These are phyloP conservation scores for Limnanthes douglasii DNA, from an alignment of 345 rosid genomes.

Conservation along the genomic window DNA sequence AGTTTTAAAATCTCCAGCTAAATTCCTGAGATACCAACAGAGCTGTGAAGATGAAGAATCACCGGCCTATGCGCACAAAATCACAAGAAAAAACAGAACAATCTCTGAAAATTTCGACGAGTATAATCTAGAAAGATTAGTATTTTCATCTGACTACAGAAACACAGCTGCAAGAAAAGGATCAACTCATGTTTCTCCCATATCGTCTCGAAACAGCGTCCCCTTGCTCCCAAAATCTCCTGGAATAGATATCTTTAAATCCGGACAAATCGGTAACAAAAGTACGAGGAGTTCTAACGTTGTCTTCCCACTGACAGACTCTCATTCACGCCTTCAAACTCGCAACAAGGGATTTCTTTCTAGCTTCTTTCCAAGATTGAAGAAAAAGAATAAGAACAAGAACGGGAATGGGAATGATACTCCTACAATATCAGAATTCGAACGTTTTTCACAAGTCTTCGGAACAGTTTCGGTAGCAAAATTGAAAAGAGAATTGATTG, in stretches of 20 bases:
- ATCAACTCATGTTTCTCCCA: constrained; percentile 11
- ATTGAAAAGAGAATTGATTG: constrained; percentile 38
- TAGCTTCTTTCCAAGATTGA: constrained; percentile 39
- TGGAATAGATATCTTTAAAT: constrained; percentile 28
- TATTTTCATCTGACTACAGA: constrained; percentile 30
- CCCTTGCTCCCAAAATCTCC: no score
- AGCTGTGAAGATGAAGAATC: constrained; percentile 47
- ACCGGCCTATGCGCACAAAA: constrained; percentile 18
- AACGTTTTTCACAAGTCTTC: constrained; percentile 38
- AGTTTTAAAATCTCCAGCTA: no score
- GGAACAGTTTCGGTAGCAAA: constrained; percentile 34
- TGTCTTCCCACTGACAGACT: constrained; percentile 38
- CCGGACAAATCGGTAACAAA: constrained; percentile 22
- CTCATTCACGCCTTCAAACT: constrained; percentile 28
- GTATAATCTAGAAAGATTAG: constrained; percentile 22
- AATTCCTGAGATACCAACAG: no score
- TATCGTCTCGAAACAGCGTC: constrained; percentile 22
- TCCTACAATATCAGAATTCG: constrained; percentile 39
- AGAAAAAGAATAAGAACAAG: constrained; percentile 46
- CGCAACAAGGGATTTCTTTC: constrained; percentile 43
- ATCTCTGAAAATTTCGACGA: constrained; percentile 44
- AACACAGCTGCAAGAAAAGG: constrained; percentile 31
- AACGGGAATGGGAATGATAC: no score
- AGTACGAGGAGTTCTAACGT: constrained; percentile 29
- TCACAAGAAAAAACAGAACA: constrained; percentile 23